Conservation (phyloP, 2,329 filamentous ascomycete species). For the Thermomyces lanuginosus region DNA sequence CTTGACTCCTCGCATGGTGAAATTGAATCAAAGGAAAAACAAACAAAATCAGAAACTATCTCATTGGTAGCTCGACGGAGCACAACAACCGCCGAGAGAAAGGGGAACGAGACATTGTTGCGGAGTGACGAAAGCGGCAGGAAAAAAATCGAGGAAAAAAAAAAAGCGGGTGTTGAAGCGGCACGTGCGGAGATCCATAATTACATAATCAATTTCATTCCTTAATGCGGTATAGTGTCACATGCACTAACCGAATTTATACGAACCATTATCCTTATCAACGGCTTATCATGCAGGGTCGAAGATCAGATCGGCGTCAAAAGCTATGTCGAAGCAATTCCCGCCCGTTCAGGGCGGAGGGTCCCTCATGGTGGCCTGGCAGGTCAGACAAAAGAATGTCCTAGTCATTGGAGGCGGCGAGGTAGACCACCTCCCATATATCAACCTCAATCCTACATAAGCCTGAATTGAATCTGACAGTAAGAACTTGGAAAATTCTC, state of each 20-base stretch:
- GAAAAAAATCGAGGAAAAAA: conserved; percentile 9
- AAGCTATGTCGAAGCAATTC: conserved; percentile 45
- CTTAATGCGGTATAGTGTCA: no score
- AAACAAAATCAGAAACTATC: no score
- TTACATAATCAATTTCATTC: no score
- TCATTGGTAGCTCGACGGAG: no score
- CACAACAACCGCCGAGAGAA: conserved; percentile 8
- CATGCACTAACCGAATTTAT: no score
- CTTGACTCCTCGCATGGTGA: conserved; percentile 47
- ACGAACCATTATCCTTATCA: no score
- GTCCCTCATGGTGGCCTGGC: conserved; percentile 90
- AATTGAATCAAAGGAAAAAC: conserved; percentile 4
- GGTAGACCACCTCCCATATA: conserved; percentile 35
- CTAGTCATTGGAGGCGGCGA: conserved; percentile 92
- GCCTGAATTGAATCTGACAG: conserved; percentile 12
- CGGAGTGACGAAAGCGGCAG: conserved; percentile 3
- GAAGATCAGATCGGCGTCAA: no score
- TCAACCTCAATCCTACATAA: conserved; percentile 8
- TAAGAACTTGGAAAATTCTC: conserved; percentile 1
- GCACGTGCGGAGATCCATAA: no score
- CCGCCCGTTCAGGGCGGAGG: conserved; percentile 77
- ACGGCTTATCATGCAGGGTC: no score
- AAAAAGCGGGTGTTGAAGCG: conserved; percentile 9
- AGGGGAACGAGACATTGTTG: conserved; percentile 5
- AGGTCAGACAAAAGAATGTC: conserved; percentile 73